Conservation (phyloP, 164 flowering plant species). For the Chimonanthus praecox region DNA sequence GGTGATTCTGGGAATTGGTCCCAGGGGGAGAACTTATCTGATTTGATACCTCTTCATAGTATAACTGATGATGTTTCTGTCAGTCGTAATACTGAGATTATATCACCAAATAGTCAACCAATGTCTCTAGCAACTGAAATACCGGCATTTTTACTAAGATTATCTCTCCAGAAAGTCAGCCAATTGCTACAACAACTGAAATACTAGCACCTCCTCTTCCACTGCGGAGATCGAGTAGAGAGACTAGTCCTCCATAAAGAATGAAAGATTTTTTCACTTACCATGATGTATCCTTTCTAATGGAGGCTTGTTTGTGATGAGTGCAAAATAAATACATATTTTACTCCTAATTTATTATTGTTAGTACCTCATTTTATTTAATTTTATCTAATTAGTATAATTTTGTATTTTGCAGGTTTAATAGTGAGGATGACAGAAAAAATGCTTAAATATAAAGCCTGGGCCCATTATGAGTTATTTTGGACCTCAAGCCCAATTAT, state of each 20-base stretch:
- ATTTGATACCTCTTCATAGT: not conserved
- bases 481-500: too few species aligned
- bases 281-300: conserved; percentile 6
- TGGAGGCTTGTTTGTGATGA: not conserved
- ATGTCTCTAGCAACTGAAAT: not conserved
- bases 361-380: too few species aligned
- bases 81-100: not conserved
- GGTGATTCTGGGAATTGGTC: not conserved
- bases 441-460: too few species aligned
- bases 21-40: not conserved
- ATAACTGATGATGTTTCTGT: not conserved
- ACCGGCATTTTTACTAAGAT: not conserved
- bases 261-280: conserved; percentile 10
- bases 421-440: too few species aligned
- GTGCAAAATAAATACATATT: too few species aligned
- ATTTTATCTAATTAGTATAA: too few species aligned
- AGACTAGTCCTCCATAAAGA: not conserved
- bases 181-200: not conserved
- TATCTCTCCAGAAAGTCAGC: too few species aligned
- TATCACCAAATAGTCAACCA: not conserved
- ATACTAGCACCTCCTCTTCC: too few species aligned
- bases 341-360: too few species aligned
- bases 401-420: too few species aligned
- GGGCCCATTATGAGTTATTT: too few species aligned
- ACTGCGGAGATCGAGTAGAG: not conserved